Evolutionary conservation across 331 rosid species (phyloP).

Genomic region (Stylosanthes scabra): DNA sequence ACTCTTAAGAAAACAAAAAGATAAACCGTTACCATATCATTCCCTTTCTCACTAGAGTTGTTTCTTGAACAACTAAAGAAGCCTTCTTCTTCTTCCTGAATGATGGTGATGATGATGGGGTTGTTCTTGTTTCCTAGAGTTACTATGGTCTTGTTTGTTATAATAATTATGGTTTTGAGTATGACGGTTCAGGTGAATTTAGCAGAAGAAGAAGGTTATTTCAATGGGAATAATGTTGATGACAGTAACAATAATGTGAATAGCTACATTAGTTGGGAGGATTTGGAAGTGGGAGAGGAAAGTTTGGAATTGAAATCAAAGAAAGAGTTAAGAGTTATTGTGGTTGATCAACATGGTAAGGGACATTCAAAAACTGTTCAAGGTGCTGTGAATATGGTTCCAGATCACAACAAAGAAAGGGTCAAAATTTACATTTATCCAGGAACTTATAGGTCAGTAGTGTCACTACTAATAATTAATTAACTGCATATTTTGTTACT

Average conservation of each 20-base stretch:
- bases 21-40: slow-evolving; percentile 35
- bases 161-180: slow-evolving; percentile 10
- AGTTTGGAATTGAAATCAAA: slow-evolving; percentile 30
- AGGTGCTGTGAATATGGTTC: slow-evolving; percentile 82
- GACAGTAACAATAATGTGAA: neutral
- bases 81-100: neutral
- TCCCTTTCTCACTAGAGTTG: slow-evolving; percentile 22
- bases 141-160: slow-evolving; percentile 34
- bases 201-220: slow-evolving; percentile 22
- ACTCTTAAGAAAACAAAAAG: neutral
- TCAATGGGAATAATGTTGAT: too few relatives aligned
- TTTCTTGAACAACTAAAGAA: neutral
- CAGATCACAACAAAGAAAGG: slow-evolving; percentile 52
- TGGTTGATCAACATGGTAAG: slow-evolving; percentile 62
- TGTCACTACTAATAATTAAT: too few relatives aligned
- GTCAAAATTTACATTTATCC: slow-evolving; percentile 73
- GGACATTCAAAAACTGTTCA: slow-evolving; percentile 75
- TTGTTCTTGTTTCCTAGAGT: slow-evolving; percentile 38
- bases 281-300: slow-evolving; percentile 58
- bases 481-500: too few relatives aligned
- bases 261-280: slow-evolving; percentile 78
- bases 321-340: slow-evolving; percentile 45
- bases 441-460: slow-evolving; percentile 77
- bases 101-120: slow-evolving; percentile 29
- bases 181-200: slow-evolving; percentile 44